Percentiles rank a stretch among this genome's conserved stretches.
phyloP scores from a whole-genome alignment of 305 asterid species.

The Fraxinus ornus region DNA sequence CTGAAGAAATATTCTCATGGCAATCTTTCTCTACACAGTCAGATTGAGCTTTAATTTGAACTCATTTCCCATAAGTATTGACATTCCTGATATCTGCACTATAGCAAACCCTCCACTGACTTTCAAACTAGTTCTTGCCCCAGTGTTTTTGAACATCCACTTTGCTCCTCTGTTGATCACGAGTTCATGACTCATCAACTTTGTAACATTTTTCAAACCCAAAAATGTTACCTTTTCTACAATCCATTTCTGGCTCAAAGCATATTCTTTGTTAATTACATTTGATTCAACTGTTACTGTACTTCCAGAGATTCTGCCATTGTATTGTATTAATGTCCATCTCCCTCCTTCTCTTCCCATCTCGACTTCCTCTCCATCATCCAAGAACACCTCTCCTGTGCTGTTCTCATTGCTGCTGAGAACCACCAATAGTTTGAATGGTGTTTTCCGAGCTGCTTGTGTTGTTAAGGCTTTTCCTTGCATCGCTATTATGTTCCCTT shows the following conservation, averaged over 20 bases:
- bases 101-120: constrained; percentile 11
- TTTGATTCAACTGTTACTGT: constrained; percentile 20
- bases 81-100: constrained; percentile 21
- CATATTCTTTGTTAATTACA: constrained; percentile 29
- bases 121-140: not conserved
- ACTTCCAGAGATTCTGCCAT: constrained; percentile 12
- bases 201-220: constrained; percentile 17
- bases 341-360: constrained; percentile 31
- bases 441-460: constrained; percentile 21
- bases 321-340: constrained; percentile 38
- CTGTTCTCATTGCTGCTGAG: constrained; percentile 31
- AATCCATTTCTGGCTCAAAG: constrained; percentile 19
- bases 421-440: constrained; percentile 33
- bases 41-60: constrained; percentile 20
- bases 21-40: not conserved
- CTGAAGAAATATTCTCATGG: not conserved
- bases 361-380: constrained; percentile 43
- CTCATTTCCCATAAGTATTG: constrained; percentile 18
- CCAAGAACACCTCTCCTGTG: constrained; percentile 44
- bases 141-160: not conserved
- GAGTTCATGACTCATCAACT: not conserved
- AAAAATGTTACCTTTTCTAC: constrained; percentile 27
- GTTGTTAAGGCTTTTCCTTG: constrained; percentile 35
- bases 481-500: constrained; percentile 31
- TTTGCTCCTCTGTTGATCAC: constrained; percentile 2